A percentile compares a stretch with the other conserved stretches of the same genome.
Conservation (phyloP, 2,329 filamentous ascomycete genomes). For the Cladosporium sp. region DNA sequence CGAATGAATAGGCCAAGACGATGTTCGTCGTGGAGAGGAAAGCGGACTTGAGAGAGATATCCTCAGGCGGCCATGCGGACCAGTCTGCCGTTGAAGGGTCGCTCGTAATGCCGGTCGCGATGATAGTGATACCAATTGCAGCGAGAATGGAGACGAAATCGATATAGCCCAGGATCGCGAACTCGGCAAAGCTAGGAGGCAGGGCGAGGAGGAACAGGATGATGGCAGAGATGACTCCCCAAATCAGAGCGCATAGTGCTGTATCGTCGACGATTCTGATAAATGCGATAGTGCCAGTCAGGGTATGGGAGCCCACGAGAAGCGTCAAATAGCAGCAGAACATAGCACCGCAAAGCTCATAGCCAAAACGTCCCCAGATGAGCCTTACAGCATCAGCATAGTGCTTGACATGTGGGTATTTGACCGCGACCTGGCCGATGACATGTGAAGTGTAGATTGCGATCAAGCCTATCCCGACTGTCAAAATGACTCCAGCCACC, state of each 20-base stretch:
- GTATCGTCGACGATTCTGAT: conserved; percentile 34
- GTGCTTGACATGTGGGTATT: conserved; percentile 39
- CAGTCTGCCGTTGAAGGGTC: conserved; percentile 25
- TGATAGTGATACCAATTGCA: conserved; percentile 31
- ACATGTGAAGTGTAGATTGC: conserved; percentile 58
- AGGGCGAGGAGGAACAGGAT: conserved; percentile 31
- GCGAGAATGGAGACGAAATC: conserved; percentile 32
- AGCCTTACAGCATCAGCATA: conserved; percentile 40
- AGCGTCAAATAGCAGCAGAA: conserved; percentile 39
- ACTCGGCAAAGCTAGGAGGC: conserved; percentile 32
- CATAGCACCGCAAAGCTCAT: conserved; percentile 38
- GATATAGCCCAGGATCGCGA: conserved; percentile 32
- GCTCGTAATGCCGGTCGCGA: conserved; percentile 30
- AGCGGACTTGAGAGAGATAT: conserved; percentile 45
- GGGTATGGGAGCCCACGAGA: conserved; percentile 38
- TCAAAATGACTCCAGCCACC: conserved; percentile 50
- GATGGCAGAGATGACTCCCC: conserved; percentile 38
- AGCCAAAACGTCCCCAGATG: conserved; percentile 38
- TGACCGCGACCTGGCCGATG: conserved; percentile 55
- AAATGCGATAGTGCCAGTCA: conserved; percentile 43
- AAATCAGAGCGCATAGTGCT: conserved; percentile 37
- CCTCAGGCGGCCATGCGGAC: conserved; percentile 30
- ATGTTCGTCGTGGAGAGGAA: conserved; percentile 65
- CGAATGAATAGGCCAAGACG: conserved; percentile 56
- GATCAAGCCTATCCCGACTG: conserved; percentile 49